phyloP scores from a whole-genome alignment of 2,329 filamentous ascomycete species.

The Ceratocystiopsis minuta region DNA sequence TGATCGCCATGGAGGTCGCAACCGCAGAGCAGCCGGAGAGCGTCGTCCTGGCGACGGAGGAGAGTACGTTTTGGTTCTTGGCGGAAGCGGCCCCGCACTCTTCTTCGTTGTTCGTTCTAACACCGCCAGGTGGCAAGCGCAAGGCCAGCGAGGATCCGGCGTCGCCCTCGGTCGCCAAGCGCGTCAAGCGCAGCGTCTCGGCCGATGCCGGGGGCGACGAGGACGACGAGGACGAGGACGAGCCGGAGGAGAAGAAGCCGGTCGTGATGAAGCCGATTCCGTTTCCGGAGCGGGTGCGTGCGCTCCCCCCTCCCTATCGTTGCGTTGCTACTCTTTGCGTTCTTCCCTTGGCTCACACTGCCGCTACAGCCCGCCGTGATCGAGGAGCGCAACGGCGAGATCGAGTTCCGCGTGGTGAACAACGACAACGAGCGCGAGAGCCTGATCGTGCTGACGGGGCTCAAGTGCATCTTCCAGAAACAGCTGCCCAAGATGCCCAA shows the following conservation, averaged over 20 bases:
- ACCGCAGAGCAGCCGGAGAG: background rate
- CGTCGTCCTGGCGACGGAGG: slow-evolving; percentile 12
- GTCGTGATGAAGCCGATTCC: slow-evolving; percentile 48
- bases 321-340: background rate
- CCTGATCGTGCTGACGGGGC: slow-evolving; percentile 80
- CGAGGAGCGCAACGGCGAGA: slow-evolving; percentile 84
- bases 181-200: slow-evolving; percentile 35
- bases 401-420: slow-evolving; percentile 95
- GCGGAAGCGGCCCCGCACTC: background rate
- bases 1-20: slow-evolving; percentile 1
- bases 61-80: slow-evolving; percentile 5
- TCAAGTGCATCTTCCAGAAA: slow-evolving; percentile 98
- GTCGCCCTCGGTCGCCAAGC: slow-evolving; percentile 44
- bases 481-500: slow-evolving; percentile 98
- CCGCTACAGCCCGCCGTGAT: slow-evolving; percentile 52
- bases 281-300: slow-evolving; percentile 77
- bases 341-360: background rate
- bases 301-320: background rate
- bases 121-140: slow-evolving; percentile 41
- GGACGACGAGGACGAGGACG: slow-evolving; percentile 9
- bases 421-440: slow-evolving; percentile 81
- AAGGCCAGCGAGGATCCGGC: slow-evolving; percentile 51
- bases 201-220: slow-evolving; percentile 16
- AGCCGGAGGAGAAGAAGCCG: slow-evolving; percentile 20
- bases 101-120: background rate